These are phyloP conservation scores for Tylopilus orsonianus DNA, from an alignment of 1,284 basidiomycete species.

Conservation along the genomic window DNA sequence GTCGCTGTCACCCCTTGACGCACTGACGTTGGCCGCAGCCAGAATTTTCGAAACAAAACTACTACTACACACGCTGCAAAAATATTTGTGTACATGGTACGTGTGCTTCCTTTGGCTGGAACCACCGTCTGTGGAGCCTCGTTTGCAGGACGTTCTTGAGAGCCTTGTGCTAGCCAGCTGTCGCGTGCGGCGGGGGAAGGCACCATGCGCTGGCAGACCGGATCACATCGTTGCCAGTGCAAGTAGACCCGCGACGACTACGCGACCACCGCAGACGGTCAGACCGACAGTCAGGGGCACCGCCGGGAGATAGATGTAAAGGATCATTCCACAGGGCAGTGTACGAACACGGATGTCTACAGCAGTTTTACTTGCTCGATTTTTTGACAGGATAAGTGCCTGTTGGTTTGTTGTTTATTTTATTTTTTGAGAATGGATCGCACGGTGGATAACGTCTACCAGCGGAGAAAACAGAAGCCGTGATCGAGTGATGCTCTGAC, in stretches of 20 bases:
- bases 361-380: not conserved
- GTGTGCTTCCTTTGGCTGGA: not conserved
- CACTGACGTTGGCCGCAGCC: constrained; percentile 2
- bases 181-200: not conserved
- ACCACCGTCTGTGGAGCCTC: constrained; percentile 4
- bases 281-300: not conserved
- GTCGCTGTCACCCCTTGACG: not conserved
- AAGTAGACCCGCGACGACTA: constrained; percentile 2
- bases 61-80: not conserved
- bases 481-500: too few species aligned
- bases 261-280: constrained; percentile 8
- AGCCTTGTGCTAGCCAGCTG: not conserved
- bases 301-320: not conserved
- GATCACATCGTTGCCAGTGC: constrained; percentile 2
- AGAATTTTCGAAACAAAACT: not conserved
- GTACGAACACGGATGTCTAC: not conserved
- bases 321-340: not conserved
- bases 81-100: constrained; percentile 13
- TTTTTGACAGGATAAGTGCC: too few species aligned
- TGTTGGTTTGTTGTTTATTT: too few species aligned
- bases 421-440: too few species aligned
- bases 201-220: constrained; percentile 14
- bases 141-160: constrained; percentile 5
- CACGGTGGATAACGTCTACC: too few species aligned
- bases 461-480: too few species aligned